These are phyloP conservation scores for Yarrowia bubula DNA, from an alignment of 805 yeast species.

Conservation along the genomic window DNA sequence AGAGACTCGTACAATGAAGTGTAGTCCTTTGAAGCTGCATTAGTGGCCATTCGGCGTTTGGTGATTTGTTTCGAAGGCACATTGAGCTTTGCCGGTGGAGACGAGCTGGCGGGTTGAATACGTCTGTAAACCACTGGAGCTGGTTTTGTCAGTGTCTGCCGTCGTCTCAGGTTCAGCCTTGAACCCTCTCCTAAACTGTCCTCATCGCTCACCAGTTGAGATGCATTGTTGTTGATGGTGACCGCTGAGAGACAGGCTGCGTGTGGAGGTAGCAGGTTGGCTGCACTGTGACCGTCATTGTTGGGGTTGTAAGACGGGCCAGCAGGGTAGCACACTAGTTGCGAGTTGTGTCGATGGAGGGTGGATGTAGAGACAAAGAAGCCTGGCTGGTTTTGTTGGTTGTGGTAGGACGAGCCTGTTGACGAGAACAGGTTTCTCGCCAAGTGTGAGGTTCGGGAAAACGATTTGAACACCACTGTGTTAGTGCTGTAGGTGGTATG, in stretches of 20 bases:
- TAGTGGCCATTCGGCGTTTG: not conserved
- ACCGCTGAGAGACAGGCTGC: constrained; percentile 7
- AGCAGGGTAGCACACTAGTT: constrained; percentile 32
- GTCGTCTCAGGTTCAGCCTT: not conserved
- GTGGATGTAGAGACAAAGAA: constrained; percentile 45
- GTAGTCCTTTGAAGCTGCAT: not conserved
- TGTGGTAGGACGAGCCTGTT: constrained; percentile 29
- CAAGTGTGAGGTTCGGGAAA: constrained; percentile 40
- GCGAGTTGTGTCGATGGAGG: constrained; percentile 42
- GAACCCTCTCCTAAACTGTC: not conserved
- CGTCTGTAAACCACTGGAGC: constrained; percentile 19
- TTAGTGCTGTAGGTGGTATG: too few species aligned
- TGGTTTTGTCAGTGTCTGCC: not conserved
- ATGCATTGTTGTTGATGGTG: constrained; percentile 11
- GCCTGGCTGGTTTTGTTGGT: constrained; percentile 37
- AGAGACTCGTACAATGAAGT: constrained; percentile 4
- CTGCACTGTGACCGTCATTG: not conserved
- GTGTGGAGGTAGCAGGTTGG: constrained; percentile 7
- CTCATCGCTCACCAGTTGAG: constrained; percentile 14
- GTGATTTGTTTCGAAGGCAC: not conserved
- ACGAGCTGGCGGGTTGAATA: not conserved
- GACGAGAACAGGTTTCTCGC: constrained; percentile 43
- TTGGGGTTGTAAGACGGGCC: constrained; percentile 16
- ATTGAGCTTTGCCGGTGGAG: not conserved
- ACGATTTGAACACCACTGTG: constrained; percentile 42